Evolutionary conservation across 495 filamentous ascomycete species (phyloP), one percentile per base, ranked within the genome.

Genomic region (Xylaria curta): DNA sequence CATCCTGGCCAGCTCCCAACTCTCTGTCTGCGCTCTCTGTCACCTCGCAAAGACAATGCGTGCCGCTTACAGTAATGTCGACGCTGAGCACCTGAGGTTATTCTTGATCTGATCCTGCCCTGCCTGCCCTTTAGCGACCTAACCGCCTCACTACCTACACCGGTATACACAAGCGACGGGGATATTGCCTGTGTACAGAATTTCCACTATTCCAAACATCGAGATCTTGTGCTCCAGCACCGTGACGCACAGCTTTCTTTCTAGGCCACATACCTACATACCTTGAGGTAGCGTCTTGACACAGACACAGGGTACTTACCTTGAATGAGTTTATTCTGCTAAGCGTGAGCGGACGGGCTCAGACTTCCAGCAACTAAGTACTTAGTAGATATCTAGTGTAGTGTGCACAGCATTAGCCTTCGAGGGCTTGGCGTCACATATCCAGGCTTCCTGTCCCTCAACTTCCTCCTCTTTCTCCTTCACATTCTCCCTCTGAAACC

Each of bases 341-440:
- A 61, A 42, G 36, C 59, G 59, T 63, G 36, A 17, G n/a, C 38
- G 38, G 62, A 60, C 58, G 58, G 31, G n/a, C 58, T 60, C 58
- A 60, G 58, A 21, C 58, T 60, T 38, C 58, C 13, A 60, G 15
- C 40, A n/a, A 2, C 21, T n/a, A 19, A 38, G 36, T 31, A 31
- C 28, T 1, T 12, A 60, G 13, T 59, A 19, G 28, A 38, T 33
- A 33, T 36, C 31, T 28, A 67, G 49, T 53, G 49, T 56, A 56
- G 62, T 26, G 51, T 58, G 51, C 67, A 69, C 44, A 69, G 59
- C 66, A 62, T 70, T 71, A 51, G 67, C 73, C 65, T 73, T 65
- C 7, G 47, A 60, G 60, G 66, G 66, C 74, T 76, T 78, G 76
- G 76, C 76, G 73, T 78, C 72, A 73, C 76, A 75, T 72, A 76